phyloP scores from a whole-genome alignment of 179 eudicot species.

The Carnegiea gigantea region DNA sequence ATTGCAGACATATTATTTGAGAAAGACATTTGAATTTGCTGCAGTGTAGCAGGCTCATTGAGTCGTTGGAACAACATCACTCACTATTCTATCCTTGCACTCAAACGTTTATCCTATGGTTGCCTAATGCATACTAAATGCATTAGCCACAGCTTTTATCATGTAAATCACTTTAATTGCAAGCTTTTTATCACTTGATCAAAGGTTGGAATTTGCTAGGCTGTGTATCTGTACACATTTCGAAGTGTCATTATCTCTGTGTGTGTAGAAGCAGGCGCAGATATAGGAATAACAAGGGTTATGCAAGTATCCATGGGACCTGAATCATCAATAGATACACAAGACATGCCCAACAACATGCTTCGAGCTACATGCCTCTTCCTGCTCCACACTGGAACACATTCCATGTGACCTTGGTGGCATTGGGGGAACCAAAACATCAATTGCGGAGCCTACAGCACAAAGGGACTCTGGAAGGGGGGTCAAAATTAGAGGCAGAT shows the following conservation, averaged over 20 bases:
- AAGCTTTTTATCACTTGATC: neutral
- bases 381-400: neutral
- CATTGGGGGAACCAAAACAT: neutral
- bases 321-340: neutral
- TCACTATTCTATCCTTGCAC: no score
- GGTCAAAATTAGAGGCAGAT: no score
- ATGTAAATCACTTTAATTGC: neutral
- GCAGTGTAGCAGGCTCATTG: no score
- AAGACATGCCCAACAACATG: no score
- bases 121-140: no score
- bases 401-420: neutral
- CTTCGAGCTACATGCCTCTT: neutral
- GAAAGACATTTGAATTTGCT: no score
- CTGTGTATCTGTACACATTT: neutral
- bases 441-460: neutral
- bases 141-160: neutral
- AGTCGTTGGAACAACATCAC: no score
- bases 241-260: neutral
- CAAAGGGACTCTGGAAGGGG: neutral
- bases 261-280: neutral
- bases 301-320: neutral
- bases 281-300: neutral
- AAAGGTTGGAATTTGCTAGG: neutral
- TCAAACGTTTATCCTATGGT: no score
- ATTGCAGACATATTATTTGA: no score